Conservation (phyloP, 805 yeast genomes). For the Pachysolen tannophilus region DNA sequence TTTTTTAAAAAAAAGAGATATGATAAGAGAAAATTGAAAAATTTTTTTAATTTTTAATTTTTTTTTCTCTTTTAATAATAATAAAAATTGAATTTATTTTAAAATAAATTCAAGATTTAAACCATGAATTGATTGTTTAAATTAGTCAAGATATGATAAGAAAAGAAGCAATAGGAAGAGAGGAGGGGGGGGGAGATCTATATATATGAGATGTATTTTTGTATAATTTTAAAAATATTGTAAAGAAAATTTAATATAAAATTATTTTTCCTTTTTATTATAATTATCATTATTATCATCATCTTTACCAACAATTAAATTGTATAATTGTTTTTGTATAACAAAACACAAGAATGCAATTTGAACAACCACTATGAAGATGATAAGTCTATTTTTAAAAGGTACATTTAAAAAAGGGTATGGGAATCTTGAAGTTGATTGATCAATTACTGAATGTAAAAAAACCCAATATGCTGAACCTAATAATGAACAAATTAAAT, state of each 20-base stretch:
- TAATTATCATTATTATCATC: constrained; percentile 8
- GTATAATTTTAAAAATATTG: too few relatives aligned
- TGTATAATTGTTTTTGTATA: constrained; percentile 15
- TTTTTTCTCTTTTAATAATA: too few relatives aligned
- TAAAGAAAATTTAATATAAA: too few relatives aligned
- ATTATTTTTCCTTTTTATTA: neutral
- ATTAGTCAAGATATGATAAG: too few relatives aligned
- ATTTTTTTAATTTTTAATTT: too few relatives aligned
- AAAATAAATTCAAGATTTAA: too few relatives aligned
- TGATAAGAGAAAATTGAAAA: too few relatives aligned
- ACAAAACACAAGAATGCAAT: constrained; percentile 23
- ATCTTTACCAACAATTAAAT: constrained; percentile 8
- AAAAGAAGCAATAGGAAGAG: neutral
- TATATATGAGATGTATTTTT: neutral
- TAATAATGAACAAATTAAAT: constrained; percentile 28
- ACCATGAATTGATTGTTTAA: too few relatives aligned
- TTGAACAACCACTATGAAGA: constrained; percentile 38
- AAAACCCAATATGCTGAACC: constrained; percentile 46
- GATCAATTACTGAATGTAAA: constrained; percentile 39
- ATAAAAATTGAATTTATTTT: too few relatives aligned
- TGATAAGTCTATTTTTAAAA: constrained; percentile 32
- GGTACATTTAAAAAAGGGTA: constrained; percentile 59
- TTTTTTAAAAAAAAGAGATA: too few relatives aligned
- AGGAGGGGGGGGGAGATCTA: neutral
- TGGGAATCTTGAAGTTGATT: constrained; percentile 47